Evolutionary conservation across 2,329 filamentous ascomycete genomes (phyloP), one percentile per base, ranked within the genome.

Genomic region (Coniochaeta sp.): DNA sequence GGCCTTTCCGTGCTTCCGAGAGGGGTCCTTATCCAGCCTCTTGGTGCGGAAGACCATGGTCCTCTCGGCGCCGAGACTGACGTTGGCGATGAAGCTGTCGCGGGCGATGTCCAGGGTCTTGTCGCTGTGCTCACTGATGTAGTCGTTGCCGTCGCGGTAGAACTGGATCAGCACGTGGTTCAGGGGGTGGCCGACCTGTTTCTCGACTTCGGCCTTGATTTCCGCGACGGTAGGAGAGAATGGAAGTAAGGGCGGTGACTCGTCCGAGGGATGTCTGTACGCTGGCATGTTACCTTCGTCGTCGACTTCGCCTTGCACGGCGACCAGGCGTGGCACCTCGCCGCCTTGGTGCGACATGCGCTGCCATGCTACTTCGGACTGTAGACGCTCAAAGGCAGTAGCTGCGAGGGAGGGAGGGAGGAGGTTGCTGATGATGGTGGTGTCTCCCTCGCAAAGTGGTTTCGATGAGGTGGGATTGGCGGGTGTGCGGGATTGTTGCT

Each of bases 51-150:
- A 83, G 0, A 90, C 82, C 93, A 98, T 97, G 2, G 87, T 93
- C 59, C 95, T 82, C 74, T 96, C 88, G 0, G 93, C 93, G 1
- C 95, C 95, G n/a, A 98, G 82, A 65, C 91, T 96, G 57, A 96
- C 86, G 69, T 98, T 99, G 65, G 93, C 91, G 65, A 99, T 96
- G 62, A 82, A 93, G 26, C 90, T 95, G 5, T 81, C 86, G 28
- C 83, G 85, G 14, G 86, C 87, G 60, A 99, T 95, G 71, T 99
- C 95, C 26, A 99, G 79, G 0, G 93, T 96, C 76, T 99, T 99
- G 72, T 99, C 95, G 43, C 91, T 96, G 70, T 99, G 95, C 71
- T 99, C 95, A 0, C 91, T 95, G 63, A 99, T 99, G 71, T 91
- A 91, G 74, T 99, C 95, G 56, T 85, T 86, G 2, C 93, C 91